Base-by-base conservation (phyloP, 805 yeast genomes). In the Sugiyamaella boreocaroliniensis region DNA sequence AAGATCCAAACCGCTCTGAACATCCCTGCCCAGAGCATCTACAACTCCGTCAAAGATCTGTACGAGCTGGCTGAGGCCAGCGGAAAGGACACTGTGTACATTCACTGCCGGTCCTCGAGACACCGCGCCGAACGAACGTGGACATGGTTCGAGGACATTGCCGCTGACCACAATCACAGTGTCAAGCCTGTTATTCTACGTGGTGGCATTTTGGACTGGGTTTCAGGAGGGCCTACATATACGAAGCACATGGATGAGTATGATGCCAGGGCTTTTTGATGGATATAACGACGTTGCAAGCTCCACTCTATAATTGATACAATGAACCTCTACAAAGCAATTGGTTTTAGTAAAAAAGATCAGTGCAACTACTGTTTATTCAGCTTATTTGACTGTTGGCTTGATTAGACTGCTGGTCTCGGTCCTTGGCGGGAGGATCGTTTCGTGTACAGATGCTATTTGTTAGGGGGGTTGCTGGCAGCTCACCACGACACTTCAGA, bases 161-260 rank as follows among this genome's bases (percentile, higher is more conserved):
- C 57, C 18, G 58, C 54, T 42, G 50, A 50, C 26, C 51, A 51
- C 15, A 50, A 48, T 9, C 48, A 47, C 16, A 42, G 32, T 11
- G 55, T 58, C 43, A 49, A 58, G 46, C 52, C 58, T 7, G 41
- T 44, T 26, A 53, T 61, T 32, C 51, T 61, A 11, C 49, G 51
- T 40, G 64, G 63, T 12, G 64, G 64, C 1, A 54, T 60, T 29
- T 18, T 50, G 16, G 62, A 52, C 16, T 61, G 64, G 64, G 62
- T 60, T 14, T 40, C 53, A 5, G 61, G 62, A 1, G 64, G 64
- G 1, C 32, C 55, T 18, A 53, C 54, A 43, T 61, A 53, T 43
- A 60, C 57, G 7, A 50, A 55, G n/a, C 45, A 55, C 34, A 54
- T 59, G 54, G 61, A 59, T 16, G 62, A 57, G 42, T 60, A 55